Base-by-base conservation (phyloP, 768 basidiomycete genomes). In the Lactarius vividus region DNA sequence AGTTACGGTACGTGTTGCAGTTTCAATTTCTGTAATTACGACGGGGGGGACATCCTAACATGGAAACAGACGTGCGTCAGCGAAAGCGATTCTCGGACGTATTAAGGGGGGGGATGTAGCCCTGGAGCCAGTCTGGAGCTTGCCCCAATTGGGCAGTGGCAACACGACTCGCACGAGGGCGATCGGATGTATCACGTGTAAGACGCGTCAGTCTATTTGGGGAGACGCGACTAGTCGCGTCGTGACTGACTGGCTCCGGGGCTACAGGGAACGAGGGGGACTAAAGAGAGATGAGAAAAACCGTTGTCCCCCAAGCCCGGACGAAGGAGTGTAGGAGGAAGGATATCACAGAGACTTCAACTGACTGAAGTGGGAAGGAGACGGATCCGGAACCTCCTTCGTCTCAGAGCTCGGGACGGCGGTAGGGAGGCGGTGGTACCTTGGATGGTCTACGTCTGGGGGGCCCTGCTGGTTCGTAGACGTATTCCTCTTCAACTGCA, bases 321-420 rank as follows among this genome's bases (percentile, higher is more conserved):
- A 88, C 87, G 88, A 90, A 88, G 88, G 89, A 87, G 86, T 83
- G 81, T 80, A 77, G 79, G 78, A 77, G 77, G 72, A 78, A 81
- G 84, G 82, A 78, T 74, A 78, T 84, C 85, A 90, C 88, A 84
- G 85, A 90, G 85, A 84, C 78, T 85, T 84, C 81, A 73, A 76
- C 85, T 79, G 81, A 77, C 80, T 75, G 80, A 79, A 72, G 75
- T 71, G 69, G 70, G 71, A 71, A 72, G 71, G 71, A 74, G 71
- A 71, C 76, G 78, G 70, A 71, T 72, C 42, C 63, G 58, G 62
- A 76, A 76, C 85, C 91, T 85, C 90, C 91, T 89, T 92, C 91
- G 91, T 91, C 91, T 92, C 88, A 92, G 84, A 92, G 88, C 88
- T 91, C 89, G 80, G 90, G 88, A 84, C 88, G 91, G 85, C 89